phyloP scores from a whole-genome alignment of 169 alveolate species.

The Eimeria mitis region DNA sequence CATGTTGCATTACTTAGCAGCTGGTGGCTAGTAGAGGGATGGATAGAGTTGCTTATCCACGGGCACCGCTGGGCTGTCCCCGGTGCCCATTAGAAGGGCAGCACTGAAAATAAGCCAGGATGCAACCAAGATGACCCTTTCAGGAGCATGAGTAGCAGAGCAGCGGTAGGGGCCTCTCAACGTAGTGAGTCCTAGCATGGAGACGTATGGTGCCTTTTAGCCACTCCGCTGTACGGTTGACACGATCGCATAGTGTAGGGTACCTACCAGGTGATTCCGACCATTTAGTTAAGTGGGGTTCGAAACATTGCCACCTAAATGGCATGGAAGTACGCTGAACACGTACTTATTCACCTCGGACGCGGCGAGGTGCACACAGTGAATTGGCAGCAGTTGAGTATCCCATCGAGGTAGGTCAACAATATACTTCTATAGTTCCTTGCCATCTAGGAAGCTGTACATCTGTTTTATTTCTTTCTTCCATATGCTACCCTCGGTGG shows the following conservation, averaged over 20 bases:
- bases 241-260: not conserved
- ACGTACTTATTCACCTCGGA: not conserved
- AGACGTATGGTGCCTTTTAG: not conserved
- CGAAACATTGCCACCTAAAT: not conserved
- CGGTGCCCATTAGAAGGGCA: not conserved
- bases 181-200: not conserved
- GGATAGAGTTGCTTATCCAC: not conserved
- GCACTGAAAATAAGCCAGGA: not conserved
- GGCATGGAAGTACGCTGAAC: not conserved
- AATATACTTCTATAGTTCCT: not conserved
- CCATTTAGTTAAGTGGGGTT: not conserved
- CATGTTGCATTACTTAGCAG: not conserved
- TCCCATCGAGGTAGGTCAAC: not conserved
- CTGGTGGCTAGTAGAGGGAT: not conserved
- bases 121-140: not conserved
- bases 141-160: not conserved
- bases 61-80: not conserved
- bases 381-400: not conserved
- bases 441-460: slow-evolving; percentile 85
- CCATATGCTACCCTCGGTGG: slow-evolving; percentile 90
- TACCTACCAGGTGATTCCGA: not conserved
- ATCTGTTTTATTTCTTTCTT: slow-evolving; percentile 89
- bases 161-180: not conserved
- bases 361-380: not conserved
- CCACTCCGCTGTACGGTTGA: not conserved